Percentiles rank a stretch among this genome's conserved stretches.
These are phyloP conservation scores for Floccularia luteovirens DNA, from an alignment of 768 basidiomycete species.

Conservation along the genomic window DNA sequence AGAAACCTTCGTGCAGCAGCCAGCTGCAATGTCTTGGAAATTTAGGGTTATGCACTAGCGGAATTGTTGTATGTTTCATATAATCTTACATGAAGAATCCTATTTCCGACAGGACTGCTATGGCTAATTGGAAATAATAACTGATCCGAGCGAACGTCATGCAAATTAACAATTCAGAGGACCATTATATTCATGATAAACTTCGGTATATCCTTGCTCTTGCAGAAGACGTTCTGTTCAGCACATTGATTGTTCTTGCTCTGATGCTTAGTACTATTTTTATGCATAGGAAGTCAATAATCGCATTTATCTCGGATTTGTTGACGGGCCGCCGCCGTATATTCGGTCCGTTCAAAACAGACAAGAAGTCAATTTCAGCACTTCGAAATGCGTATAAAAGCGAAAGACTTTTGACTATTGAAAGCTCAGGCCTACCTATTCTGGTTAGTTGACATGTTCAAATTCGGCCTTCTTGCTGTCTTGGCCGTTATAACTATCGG, in stretches of 20 bases:
- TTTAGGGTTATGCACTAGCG: no score
- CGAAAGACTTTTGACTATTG: neutral
- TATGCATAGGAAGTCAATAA: neutral
- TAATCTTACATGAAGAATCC: no score
- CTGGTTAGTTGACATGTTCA: conserved; percentile 16
- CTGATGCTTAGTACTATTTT: neutral
- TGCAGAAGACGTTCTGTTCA: neutral
- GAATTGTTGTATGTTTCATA: no score
- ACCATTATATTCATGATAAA: conserved; percentile 2
- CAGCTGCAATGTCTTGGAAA: no score
- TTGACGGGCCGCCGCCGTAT: conserved; percentile 12
- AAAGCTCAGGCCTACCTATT: neutral
- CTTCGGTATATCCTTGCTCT: conserved; percentile 2
- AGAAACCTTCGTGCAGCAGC: no score
- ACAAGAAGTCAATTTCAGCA: neutral
- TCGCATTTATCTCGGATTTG: conserved; percentile 15
- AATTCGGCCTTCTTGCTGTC: conserved; percentile 20
- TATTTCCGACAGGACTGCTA: no score
- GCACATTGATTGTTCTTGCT: neutral
- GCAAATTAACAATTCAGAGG: no score
- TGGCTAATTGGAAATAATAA: no score
- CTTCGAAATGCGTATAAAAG: no score
- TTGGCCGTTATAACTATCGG: conserved; percentile 14
- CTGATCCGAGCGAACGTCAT: no score
- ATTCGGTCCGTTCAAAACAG: conserved; percentile 7